Evolutionary conservation across 768 basidiomycete genomes (phyloP), one percentile per base, ranked within the genome.

Genomic region (Amanita polypyramis): DNA sequence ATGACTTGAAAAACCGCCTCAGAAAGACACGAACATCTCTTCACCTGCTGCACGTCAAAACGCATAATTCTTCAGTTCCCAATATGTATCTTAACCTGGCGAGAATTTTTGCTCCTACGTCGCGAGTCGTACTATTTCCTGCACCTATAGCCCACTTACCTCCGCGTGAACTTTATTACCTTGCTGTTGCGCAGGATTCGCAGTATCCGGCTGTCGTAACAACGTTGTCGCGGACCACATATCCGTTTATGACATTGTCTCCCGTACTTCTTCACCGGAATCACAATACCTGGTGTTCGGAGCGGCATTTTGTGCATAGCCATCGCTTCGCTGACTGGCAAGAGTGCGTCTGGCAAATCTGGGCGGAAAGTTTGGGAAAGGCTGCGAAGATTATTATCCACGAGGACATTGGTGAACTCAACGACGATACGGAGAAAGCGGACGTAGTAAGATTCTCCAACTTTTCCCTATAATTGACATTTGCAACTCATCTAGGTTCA

Each of bases 331-430:
- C 67, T 3, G 78, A 81, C 50, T 84, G 81, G 81, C 65, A 70
- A 29, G 77, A 80, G 50, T 84, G 82, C 57, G 60, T 82, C 11
- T 84, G 81, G 80, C 76, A 79, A 54, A 50, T 81, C 49, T 75
- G 75, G 66, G 66, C 82, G 21, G 74, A 78, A 47, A 71, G 66
- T 47, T 70, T 69, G 30, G 80, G 79, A 8, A 59, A 59, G 29
- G 46, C 46, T 11, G n/a, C 34, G 9, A 47, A 27, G 12, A 32
- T 39, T 12, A 19, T 32, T 15, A 32, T 39, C 17, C 12, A 39
- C 1, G 25, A 19, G 17, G 27, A 17, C 15, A 15, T 27, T 15
- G 36, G 8, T 4, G 27, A 39, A 15, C 25, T 10, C 17, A 11
- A 20, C 21, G 21, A 25, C 10, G 33, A n/a, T 32, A 23, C 17